Evolutionary conservation across 106 monocot genomes (phyloP), one percentile per base, ranked within the genome.

Genomic region (Ottelia alismoides): DNA sequence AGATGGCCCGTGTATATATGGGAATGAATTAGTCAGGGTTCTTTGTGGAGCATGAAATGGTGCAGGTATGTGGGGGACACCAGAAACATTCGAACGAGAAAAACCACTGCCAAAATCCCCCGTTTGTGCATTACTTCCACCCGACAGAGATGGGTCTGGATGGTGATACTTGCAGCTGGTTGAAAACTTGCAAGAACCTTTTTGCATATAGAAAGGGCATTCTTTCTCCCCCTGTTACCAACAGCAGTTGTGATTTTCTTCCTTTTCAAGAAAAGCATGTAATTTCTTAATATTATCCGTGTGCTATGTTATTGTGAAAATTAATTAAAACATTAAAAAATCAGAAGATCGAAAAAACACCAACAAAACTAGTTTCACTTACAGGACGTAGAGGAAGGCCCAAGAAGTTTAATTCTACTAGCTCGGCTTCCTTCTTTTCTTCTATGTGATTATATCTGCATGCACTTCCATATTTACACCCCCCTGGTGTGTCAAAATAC

Each of bases 161-260:
- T 83, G 83, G 60, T 78, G 67, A 64, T 47, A 74, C 55, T 64
- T 74, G 61, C 83, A 83, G 32, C 60, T 64, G 19, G 60, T 64
- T 56, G 71, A 56, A 60, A 48, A 74, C 51, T 74, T 78, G 67
- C 83, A 83, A 40, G 73, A 62, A 29, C 78, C 74, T 47, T 54
- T 78, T 22, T 64, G 65, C 78, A 83, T 74, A 58, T 83, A 83
- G 52, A 63, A 71, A 0, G 56, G 67, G 26, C 78, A 74, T 35
- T 70, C 77, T 51, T 53, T 71, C 23, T 63, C 71, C 17, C 83
- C 74, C 78, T 83, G 71, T 46, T 64, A 43, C 16, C 20, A 16
- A 31, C 57, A 21, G 24, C 16, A 18, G 53, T 5, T 19, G 51
- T 65, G 9, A 64, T 27, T 22, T 6, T 6, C 4, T 6, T 40